phyloP scores from a whole-genome alignment of 108 stramenopile species.

The Cyclotella distinguenda region DNA sequence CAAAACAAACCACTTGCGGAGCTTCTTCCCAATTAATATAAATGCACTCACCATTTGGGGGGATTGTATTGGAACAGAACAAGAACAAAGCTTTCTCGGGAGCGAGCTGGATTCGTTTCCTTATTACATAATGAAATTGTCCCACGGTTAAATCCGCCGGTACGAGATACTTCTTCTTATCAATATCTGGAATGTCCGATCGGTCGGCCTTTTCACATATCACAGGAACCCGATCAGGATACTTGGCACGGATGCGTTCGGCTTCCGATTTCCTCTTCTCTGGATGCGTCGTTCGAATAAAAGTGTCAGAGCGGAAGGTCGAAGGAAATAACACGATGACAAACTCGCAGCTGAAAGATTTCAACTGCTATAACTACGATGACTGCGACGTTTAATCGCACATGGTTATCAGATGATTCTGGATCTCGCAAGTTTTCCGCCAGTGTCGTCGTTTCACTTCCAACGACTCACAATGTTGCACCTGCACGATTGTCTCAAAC shows the following conservation, averaged over 20 bases:
- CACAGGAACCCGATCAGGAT: constrained; percentile 98
- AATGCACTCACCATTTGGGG: constrained; percentile 60
- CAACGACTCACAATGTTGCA: background rate
- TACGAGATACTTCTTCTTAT: constrained; percentile 98
- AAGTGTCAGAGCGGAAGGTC: background rate
- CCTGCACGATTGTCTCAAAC: background rate
- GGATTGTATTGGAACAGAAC: constrained; percentile 89
- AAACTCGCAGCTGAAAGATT: background rate
- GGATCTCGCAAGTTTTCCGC: background rate
- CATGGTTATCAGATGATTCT: too few species aligned
- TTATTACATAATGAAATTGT: constrained; percentile 98
- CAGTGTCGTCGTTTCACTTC: background rate
- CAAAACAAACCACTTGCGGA: background rate
- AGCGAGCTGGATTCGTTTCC: constrained; percentile 95
- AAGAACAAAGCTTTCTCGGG: constrained; percentile 91
- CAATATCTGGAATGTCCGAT: constrained; percentile 98
- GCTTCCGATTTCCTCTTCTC: constrained; percentile 87
- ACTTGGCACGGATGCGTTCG: constrained; percentile 92
- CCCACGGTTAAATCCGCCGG: constrained; percentile 95
- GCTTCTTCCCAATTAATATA: background rate
- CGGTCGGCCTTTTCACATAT: constrained; percentile 98
- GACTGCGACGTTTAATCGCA: too few species aligned
- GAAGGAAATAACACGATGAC: background rate
- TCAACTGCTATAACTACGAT: too few species aligned
- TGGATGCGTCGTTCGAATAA: too few species aligned